These are phyloP conservation scores for Xylaria polymorpha DNA, from an alignment of 2,329 filamentous ascomycete genomes.

Conservation along the genomic window DNA sequence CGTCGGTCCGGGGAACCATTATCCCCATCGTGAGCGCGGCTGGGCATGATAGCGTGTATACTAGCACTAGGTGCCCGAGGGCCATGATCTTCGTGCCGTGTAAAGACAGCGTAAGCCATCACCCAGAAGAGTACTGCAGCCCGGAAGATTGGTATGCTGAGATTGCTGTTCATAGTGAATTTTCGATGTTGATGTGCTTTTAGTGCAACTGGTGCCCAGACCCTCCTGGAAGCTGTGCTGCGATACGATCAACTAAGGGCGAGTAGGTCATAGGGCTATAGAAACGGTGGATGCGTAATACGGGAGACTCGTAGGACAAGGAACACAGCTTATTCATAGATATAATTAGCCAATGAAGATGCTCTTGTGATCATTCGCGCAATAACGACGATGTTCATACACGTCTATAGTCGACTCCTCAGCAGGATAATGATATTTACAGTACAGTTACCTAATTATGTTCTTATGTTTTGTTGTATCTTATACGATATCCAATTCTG, in stretches of 20 bases:
- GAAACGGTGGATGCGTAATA: neutral
- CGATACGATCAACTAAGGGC: conserved; percentile 4
- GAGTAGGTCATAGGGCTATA: neutral
- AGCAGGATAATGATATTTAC: neutral
- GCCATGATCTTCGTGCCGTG: conserved; percentile 8
- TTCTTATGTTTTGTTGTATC: neutral
- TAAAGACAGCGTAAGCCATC: neutral
- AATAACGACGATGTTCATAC: no score
- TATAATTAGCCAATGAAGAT: neutral
- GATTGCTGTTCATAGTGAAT: neutral
- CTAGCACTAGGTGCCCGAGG: neutral
- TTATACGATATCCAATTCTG: neutral
- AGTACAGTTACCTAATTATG: neutral
- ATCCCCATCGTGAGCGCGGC: conserved; percentile 2
- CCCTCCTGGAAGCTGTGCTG: conserved; percentile 4
- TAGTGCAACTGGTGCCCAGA: conserved; percentile 1
- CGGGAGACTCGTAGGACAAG: neutral
- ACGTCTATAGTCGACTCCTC: no score
- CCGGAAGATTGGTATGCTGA: neutral
- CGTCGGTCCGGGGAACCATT: neutral
- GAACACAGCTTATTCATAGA: neutral
- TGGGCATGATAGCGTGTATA: neutral
- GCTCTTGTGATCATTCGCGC: no score
- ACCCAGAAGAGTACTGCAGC: neutral
- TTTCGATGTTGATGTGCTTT: neutral